Evolutionary conservation across 768 basidiomycete species (phyloP).

Genomic region (Panellus pusillus): DNA sequence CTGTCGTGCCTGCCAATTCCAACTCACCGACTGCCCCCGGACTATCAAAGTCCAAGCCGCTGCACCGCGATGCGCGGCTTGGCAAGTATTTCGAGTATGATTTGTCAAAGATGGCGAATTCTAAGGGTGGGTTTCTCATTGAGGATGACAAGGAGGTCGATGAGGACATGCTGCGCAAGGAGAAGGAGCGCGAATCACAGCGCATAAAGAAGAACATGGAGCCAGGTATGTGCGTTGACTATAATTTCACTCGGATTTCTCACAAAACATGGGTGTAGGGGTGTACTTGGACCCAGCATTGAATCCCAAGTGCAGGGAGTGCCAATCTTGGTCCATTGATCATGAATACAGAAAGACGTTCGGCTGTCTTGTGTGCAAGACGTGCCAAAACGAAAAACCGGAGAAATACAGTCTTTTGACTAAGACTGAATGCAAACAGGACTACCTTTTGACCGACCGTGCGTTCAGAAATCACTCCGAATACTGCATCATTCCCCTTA

Average conservation of each 20-base stretch:
- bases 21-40: slow-evolving; percentile 61
- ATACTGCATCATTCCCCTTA: slow-evolving; percentile 3
- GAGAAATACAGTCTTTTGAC: slow-evolving; percentile 95
- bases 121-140: slow-evolving; percentile 92
- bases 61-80: slow-evolving; percentile 74
- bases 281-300: slow-evolving; percentile 70
- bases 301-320: slow-evolving; percentile 87
- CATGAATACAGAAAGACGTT: slow-evolving; percentile 80
- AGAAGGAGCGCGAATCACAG: slow-evolving; percentile 80
- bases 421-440: slow-evolving; percentile 97
- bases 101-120: slow-evolving; percentile 93
- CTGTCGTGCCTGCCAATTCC: slow-evolving; percentile 54
- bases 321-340: slow-evolving; percentile 88
- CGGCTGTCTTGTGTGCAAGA: slow-evolving; percentile 81
- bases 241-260: neutral
- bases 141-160: slow-evolving; percentile 85
- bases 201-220: slow-evolving; percentile 74
- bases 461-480: slow-evolving; percentile 27
- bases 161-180: slow-evolving; percentile 71
- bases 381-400: slow-evolving; percentile 85
- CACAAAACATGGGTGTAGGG: slow-evolving; percentile 45
- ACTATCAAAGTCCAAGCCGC: slow-evolving; percentile 45
- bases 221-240: slow-evolving; percentile 47
- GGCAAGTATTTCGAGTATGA: slow-evolving; percentile 98
- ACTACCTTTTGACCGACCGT: slow-evolving; percentile 95